phyloP scores from a whole-genome alignment of 164 flowering plant species.

The Dillenia turbinata region DNA sequence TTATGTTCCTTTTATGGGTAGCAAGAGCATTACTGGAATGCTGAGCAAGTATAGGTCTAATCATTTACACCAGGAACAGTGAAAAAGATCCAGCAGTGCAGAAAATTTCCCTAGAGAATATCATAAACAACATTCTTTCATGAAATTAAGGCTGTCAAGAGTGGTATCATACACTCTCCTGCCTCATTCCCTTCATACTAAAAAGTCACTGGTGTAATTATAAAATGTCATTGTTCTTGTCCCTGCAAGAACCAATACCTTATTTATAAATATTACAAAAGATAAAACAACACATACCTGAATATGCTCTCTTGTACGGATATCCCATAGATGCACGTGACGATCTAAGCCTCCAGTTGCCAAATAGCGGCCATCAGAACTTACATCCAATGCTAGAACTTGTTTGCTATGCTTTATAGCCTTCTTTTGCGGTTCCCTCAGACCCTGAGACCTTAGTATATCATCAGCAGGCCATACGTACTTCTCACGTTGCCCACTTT shows the following conservation, averaged over 20 bases:
- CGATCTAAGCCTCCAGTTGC: slow-evolving; percentile 94
- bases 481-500: slow-evolving; percentile 66
- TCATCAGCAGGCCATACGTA: slow-evolving; percentile 77
- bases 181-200: not conserved
- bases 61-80: too few relatives aligned
- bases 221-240: too few relatives aligned
- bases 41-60: too few relatives aligned
- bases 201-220: not conserved
- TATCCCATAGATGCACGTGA: slow-evolving; percentile 95
- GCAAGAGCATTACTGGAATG: too few relatives aligned
- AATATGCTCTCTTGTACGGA: slow-evolving; percentile 76
- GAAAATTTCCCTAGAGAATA: too few relatives aligned
- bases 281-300: slow-evolving; percentile 40
- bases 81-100: too few relatives aligned
- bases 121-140: too few relatives aligned
- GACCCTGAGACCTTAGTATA: slow-evolving; percentile 63
- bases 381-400: slow-evolving; percentile 66
- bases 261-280: not conserved
- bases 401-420: slow-evolving; percentile 65
- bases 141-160: too few relatives aligned
- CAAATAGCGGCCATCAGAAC: slow-evolving; percentile 91
- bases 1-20: too few relatives aligned
- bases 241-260: too few relatives aligned
- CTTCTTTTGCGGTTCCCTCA: slow-evolving; percentile 60
- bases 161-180: too few relatives aligned